A percentile compares a stretch with the other conserved stretches of the same genome.
These are phyloP conservation scores for Exophiala dermatitidis DNA, from an alignment of 2,329 filamentous ascomycete genomes.

Conservation along the genomic window DNA sequence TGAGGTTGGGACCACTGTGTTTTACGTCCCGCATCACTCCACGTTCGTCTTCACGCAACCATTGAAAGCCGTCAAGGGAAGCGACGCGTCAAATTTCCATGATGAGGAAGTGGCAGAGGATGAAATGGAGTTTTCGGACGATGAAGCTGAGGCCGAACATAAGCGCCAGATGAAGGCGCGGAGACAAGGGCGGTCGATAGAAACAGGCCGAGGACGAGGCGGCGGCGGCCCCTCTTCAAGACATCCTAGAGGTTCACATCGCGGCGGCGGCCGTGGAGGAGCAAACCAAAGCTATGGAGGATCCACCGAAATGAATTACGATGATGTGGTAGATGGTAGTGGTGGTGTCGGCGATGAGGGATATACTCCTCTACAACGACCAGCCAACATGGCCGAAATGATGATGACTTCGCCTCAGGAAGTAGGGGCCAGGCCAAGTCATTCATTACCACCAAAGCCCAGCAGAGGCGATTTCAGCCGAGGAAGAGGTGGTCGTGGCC, in stretches of 20 bases:
- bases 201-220: conserved; percentile 34
- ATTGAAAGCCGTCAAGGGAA: conserved; percentile 71
- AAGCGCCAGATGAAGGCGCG: conserved; percentile 64
- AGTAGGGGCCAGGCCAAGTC: conserved; percentile 1
- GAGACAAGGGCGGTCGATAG: conserved; percentile 49
- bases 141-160: conserved; percentile 84
- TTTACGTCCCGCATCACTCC: conserved; percentile 71
- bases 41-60: conserved; percentile 80
- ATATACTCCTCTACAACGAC: conserved; percentile 65
- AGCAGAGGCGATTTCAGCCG: conserved; percentile 32
- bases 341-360: conserved; percentile 33
- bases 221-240: conserved; percentile 25
- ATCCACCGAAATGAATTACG: conserved; percentile 53
- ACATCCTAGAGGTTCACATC: conserved; percentile 13
- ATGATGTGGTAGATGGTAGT: conserved; percentile 48
- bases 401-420: conserved; percentile 27
- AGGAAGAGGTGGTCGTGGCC: conserved; percentile 32
- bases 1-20: conserved; percentile 61
- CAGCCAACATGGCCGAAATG: conserved; percentile 53
- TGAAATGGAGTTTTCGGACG: conserved; percentile 92
- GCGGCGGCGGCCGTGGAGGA: conserved; percentile 16
- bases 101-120: conserved; percentile 84
- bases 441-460: conserved; percentile 15
- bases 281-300: conserved; percentile 12
- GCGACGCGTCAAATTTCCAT: conserved; percentile 88